Evolutionary conservation across 371 early-diverging fungal species (phyloP).

Genomic region (Actinomucor elegans): DNA sequence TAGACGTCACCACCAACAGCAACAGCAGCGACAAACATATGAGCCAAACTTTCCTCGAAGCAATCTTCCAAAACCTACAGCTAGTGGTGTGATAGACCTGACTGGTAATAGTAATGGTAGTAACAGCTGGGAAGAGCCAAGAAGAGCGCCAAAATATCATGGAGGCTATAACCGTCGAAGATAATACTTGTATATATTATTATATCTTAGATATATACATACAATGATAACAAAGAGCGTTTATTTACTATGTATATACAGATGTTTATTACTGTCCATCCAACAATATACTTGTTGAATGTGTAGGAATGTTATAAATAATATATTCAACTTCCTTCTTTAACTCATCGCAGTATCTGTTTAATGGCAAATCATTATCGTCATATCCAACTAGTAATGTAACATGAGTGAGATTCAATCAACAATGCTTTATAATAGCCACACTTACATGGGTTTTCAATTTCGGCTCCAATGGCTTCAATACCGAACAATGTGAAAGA

Average conservation of each 20-base stretch:
- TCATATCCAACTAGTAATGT: constrained; percentile 68
- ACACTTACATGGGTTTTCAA: constrained; percentile 42
- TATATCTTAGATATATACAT: neutral
- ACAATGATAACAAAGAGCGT: neutral
- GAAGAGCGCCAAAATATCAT: constrained; percentile 20
- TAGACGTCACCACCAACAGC: neutral
- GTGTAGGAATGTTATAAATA: constrained; percentile 42
- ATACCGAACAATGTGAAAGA: constrained; percentile 78
- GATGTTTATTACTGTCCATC: constrained; percentile 31
- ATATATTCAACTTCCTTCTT: constrained; percentile 46
- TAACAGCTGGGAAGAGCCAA: neutral
- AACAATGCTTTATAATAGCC: constrained; percentile 2
- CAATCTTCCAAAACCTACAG: constrained; percentile 19
- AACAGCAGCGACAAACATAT: neutral
- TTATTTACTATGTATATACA: neutral
- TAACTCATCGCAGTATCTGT: constrained; percentile 36
- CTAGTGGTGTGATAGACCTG: constrained; percentile 25
- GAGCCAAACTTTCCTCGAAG: constrained; percentile 9
- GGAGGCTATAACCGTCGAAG: constrained; percentile 18
- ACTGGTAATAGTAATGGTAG: neutral
- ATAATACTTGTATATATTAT: neutral
- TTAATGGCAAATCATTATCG: constrained; percentile 48
- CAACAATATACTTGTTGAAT: constrained; percentile 35
- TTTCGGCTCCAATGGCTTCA: constrained; percentile 59
- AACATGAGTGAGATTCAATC: too few species aligned